Evolutionary conservation across 1,139 yeast species (phyloP), one percentile per base, ranked within the genome.

Genomic region (Geotrichum macrosporum): DNA sequence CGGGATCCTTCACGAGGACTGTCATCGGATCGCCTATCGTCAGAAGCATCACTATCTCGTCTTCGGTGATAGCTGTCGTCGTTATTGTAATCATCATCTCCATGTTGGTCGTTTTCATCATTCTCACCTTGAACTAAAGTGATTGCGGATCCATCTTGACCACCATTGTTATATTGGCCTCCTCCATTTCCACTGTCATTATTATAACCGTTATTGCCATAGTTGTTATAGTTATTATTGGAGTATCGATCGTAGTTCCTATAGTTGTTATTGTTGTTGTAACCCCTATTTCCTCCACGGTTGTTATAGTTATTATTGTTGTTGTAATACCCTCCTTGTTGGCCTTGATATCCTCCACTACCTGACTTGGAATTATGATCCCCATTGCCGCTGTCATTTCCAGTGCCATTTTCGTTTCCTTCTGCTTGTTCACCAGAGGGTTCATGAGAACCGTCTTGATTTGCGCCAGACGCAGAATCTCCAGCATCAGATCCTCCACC

Each of bases 391-490:
- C 54, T 42, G 31, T 38, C 41, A 33, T 43, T 47, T 19, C 50
- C 52, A 26, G 48, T 50, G 39, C 50, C 49, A 42, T 47, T 48
- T n/a, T 50, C 51, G 19, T 45, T 44, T 12, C 30, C 36, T 35
- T 48, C 48, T 18, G 38, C 43, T 24, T 48, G 29, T 18, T 36
- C 48, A 27, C 40, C 51, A 38, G 55, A 41, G 19, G 43, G 47
- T 43, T 59, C 53, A 26, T 50, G 44, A 27, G 54, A 53, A 30
- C 58, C 56, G 41, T 41, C 46, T 42, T 38, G 36, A 39, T 53
- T 26, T 24, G 51, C 56, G 44, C 46, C 47, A n/a, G 47, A 41
- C 43, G 54, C 56, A 47, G 53, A 54, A 52, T 52, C 50, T n/a
- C 13, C 46, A 36, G 41, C 35, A n/a, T 31, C 41, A 16, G 26